phyloP scores from a whole-genome alignment of 2,329 filamentous ascomycete genomes.

The Leptographium radiaticola region DNA sequence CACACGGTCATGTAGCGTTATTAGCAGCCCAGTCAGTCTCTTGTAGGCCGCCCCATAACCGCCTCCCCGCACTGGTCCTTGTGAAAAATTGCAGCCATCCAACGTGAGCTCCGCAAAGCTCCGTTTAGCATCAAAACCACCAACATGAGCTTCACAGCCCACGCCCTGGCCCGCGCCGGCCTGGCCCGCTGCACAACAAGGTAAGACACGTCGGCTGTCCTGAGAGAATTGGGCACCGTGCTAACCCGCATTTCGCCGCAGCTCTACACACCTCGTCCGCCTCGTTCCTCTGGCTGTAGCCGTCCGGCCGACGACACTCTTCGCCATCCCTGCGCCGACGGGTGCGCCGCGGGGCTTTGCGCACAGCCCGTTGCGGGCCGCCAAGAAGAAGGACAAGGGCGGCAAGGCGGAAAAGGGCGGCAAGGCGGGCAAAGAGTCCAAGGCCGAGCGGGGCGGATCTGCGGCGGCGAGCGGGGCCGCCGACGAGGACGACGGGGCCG shows the following conservation, averaged over 20 bases:
- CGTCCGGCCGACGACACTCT: too few relatives aligned
- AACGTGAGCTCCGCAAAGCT: not conserved
- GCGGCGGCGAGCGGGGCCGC: not conserved
- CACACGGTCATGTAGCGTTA: constrained; percentile 11
- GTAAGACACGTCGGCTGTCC: not conserved
- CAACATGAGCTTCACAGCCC: constrained; percentile 7
- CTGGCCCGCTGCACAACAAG: constrained; percentile 1
- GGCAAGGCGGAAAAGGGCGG: not conserved
- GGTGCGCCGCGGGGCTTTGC: constrained; percentile 4
- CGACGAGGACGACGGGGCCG: constrained; percentile 2
- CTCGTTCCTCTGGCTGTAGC: not conserved
- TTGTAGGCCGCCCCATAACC: too few relatives aligned
- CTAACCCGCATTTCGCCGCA: too few relatives aligned
- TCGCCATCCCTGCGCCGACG: too few relatives aligned
- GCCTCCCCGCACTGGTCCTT: too few relatives aligned
- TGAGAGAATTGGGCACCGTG: not conserved
- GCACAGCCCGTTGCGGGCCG: constrained; percentile 1
- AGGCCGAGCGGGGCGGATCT: not conserved
- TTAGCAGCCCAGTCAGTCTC: not conserved
- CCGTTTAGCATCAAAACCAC: not conserved
- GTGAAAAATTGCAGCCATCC: not conserved
- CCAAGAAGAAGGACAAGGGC: constrained; percentile 4
- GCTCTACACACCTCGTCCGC: too few relatives aligned
- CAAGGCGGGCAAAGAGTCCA: constrained; percentile 9
- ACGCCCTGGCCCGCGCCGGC: constrained; percentile 3